Base-by-base conservation (phyloP, 345 rosid genomes). In the Citrus sp. region DNA sequence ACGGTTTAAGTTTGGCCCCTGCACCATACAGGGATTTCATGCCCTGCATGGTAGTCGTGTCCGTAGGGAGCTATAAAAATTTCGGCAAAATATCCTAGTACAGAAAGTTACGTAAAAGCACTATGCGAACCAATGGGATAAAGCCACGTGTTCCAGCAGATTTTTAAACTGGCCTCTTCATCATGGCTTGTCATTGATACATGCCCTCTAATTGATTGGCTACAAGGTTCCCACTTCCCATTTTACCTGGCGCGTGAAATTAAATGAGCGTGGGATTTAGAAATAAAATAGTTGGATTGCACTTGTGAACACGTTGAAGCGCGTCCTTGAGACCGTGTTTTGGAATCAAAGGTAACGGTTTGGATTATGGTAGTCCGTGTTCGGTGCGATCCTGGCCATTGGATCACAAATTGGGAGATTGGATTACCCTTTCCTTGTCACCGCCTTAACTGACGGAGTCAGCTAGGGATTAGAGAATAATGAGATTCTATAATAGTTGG, bases 371-470 rank as follows among this genome's bases (percentile, higher is more conserved):
- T 19, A 32, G 37, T 22, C 51, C 3, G 2, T 49, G 74, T 27
- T 69, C 83, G 86, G 83, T 81, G 83, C 80, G 55, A 66, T n/a
- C 7, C 13, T 7, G 67, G 6, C 70, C 88, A 80, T 83, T 74
- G 66, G 81, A 80, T 80, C 4, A 30, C 0, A 5, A 22, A 3
- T 27, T 7, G 9, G 49, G 21, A 10, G 13, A 67, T 19, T 49
- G 32, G 66, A 22, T 8, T 74, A n/a, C 66, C 30, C 7, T 24
- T 51, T 42, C 78, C 34, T 14, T n/a, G 63, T 75, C 87, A 85
- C 82, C 88, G 84, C 84, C 86, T 67, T 76, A 73, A 80, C 69
- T 2, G 81, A 80, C 77, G 82, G 82, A 80, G 81, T 80, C 79
- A 61, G 74, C 10, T 0, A 18, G 55, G 22, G 58, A 54, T 54